Percentiles rank a stretch among this genome's conserved stretches.
These are phyloP conservation scores for Schizochytrium sp. DNA, from an alignment of 108 stramenopile genomes.

Conservation along the genomic window DNA sequence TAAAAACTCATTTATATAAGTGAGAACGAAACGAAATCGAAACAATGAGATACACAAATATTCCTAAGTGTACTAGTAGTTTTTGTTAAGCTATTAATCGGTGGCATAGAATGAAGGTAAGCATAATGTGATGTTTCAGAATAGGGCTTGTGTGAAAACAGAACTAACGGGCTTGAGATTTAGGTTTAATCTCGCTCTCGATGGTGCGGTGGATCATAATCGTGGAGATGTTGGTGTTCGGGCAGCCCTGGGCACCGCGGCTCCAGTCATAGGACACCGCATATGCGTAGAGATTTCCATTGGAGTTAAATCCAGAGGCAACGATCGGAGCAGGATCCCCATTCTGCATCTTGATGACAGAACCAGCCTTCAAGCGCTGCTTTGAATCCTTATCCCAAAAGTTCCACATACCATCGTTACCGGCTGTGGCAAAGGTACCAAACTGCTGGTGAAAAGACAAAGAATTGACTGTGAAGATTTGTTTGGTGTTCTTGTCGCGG, in stretches of 20 bases:
- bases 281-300: constrained; percentile 91
- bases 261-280: constrained; percentile 92
- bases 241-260: constrained; percentile 78
- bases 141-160: too few relatives aligned
- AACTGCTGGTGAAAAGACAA: constrained; percentile 72
- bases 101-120: too few relatives aligned
- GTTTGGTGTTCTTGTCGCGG: constrained; percentile 66
- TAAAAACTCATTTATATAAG: too few relatives aligned
- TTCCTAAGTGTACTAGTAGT: too few relatives aligned
- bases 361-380: constrained; percentile 78
- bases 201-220: constrained; percentile 83
- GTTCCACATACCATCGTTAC: constrained; percentile 72
- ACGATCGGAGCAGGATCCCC: constrained; percentile 68
- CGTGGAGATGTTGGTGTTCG: constrained; percentile 79
- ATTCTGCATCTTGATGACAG: constrained; percentile 70
- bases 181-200: constrained; percentile 90
- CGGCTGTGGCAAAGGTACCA: constrained; percentile 75
- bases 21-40: too few relatives aligned
- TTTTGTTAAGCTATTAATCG: too few relatives aligned
- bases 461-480: constrained; percentile 73
- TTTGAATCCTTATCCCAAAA: constrained; percentile 78
- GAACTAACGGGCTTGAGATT: constrained; percentile 51
- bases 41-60: too few relatives aligned
- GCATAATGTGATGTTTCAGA: too few relatives aligned
- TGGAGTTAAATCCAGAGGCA: constrained; percentile 85